Base-by-base conservation (phyloP, 306 rosid species). In the Sechiopsis laciniata region DNA sequence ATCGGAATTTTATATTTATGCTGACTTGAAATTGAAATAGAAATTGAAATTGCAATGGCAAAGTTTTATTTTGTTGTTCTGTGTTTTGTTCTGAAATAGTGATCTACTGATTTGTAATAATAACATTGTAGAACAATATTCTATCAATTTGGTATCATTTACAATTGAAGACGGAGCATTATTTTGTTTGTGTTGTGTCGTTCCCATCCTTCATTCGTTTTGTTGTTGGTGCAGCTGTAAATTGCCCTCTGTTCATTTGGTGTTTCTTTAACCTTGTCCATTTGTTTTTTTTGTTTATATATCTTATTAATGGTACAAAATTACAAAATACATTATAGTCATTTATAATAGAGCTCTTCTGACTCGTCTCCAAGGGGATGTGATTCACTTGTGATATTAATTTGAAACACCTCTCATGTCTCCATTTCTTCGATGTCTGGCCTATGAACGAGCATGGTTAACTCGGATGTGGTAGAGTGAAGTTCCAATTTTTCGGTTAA, bases 121-220 rank as follows among this genome's bases (percentile, higher is more conserved):
- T 45, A 20, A 66, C 35, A 66, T 45, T 42, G 54, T 66, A 45
- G 54, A 66, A 66, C 72, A 42, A 40, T 11, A 66, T 45, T 66
- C 17, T n/a, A 37, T 64, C 29, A 17, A 40, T 17, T 59, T 64
- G 71, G 40, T 24, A 66, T 20, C 55, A 11, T 45, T 45, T 66
- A 66, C 17, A n/a, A 52, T 15, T 52, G 4, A 15, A n/a, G n/a
- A n/a, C n/a, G n/a, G 53, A 48, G 2, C 2, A 46, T 10, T 16
- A 4, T 50, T 50, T 50, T 50, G 54, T 50, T 50, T 14, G 54
- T 50, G 14, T 50, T 50, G n/a, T 50, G 5, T 13, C 1, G 7
- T 4, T 2, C 55, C 19, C 55, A 52, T 15, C 19, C 8, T 52
- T 52, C 55, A 52, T 52, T 52, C 19, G 19, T 52, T 52, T 52